Base-by-base conservation (phyloP, 1,139 yeast species). In the Meyerozyma carpophila region DNA sequence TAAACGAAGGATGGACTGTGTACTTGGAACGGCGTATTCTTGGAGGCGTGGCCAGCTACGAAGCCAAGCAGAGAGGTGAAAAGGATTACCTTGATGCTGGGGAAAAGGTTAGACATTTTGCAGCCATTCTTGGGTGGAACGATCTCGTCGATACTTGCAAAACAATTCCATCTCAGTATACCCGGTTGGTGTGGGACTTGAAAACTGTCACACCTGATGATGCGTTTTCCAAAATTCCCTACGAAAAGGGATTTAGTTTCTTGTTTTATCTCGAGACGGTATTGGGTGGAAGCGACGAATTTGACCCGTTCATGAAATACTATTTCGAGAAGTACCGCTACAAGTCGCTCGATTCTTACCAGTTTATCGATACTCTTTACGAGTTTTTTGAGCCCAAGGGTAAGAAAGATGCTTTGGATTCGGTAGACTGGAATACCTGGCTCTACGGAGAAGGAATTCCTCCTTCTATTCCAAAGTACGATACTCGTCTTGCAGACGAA, bases 1-100 rank as follows among this genome's bases (percentile, higher is more conserved):
- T 66, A 26, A 66, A 66, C 47, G 72, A 66, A 52, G 72, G 72
- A 3, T 66, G 71, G 71, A 63, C 69, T 3, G 72, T 66, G 9
- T 66, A 66, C 47, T 51, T 66, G 37, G 72, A 66, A 52, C 51
- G 72, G 50, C 52, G 70, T 49, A 65, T 66, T 36, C 46, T 66
- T 39, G 68, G 63, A 1, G 65, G 56, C 5, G 61, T 66, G 36
- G 70, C 66, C 2, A 57, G 58, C 6, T 48, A 51, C 10, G 59
- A 61, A 42, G 65, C 66, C 20, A 49, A 51, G 39, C 47, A 45
- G 9, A 47, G 48, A 29, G 68, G 68, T 1, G 36, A 38, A 6
- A 36, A 44, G 4, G 55, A 58, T 37, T 56, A 56, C 13, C 49
- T 48, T 8, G 54, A 50, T 25, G 56, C 59, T 44, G 70, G 70